phyloP scores from a whole-genome alignment of 1,284 basidiomycete genomes.

The Termitomyces sp. region DNA sequence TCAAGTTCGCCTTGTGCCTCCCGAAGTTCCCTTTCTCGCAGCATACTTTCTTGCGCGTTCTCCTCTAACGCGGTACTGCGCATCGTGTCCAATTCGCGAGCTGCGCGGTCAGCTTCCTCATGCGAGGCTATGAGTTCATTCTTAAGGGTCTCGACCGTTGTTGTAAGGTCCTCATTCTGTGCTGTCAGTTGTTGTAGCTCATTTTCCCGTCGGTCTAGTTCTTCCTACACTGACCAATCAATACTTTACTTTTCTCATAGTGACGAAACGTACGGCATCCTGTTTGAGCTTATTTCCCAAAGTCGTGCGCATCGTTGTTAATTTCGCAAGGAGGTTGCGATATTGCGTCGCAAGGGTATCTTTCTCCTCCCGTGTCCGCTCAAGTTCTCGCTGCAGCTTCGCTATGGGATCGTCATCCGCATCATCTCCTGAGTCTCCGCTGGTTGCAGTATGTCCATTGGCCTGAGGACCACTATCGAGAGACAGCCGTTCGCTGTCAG shows the following conservation, averaged over 20 bases:
- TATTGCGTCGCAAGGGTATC: constrained; percentile 84
- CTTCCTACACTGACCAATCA: constrained; percentile 66
- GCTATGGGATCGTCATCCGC: constrained; percentile 41
- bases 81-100: constrained; percentile 64
- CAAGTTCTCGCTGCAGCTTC: constrained; percentile 54
- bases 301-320: constrained; percentile 90
- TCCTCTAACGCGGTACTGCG: constrained; percentile 59
- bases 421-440: constrained; percentile 26
- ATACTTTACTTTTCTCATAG: constrained; percentile 19
- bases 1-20: constrained; percentile 83
- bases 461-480: constrained; percentile 25
- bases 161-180: constrained; percentile 70
- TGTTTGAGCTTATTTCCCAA: constrained; percentile 93
- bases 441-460: constrained; percentile 25
- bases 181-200: constrained; percentile 70
- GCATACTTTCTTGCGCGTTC: constrained; percentile 63
- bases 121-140: constrained; percentile 72
- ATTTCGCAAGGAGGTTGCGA: constrained; percentile 78
- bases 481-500: constrained; percentile 34
- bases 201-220: constrained; percentile 87
- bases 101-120: constrained; percentile 66
- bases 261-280: constrained; percentile 73
- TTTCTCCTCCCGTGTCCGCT: constrained; percentile 72
- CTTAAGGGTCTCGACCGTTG: constrained; percentile 72
- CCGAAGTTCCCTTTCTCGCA: constrained; percentile 76